Base-by-base conservation (phyloP, 257 asterid genomes). In the Solanum bulbocastanum region DNA sequence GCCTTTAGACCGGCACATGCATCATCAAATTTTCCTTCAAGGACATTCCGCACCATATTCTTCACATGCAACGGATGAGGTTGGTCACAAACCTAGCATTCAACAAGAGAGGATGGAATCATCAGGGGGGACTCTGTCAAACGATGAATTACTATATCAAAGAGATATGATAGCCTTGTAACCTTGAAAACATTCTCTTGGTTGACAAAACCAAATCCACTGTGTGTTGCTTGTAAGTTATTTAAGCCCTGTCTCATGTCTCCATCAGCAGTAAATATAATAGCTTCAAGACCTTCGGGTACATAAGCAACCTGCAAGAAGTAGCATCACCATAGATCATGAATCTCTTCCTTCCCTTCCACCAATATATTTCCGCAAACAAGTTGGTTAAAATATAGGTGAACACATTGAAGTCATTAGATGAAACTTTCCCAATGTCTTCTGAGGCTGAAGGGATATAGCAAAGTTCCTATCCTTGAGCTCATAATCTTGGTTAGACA, bases 141-240 rank as follows among this genome's bases (percentile, higher is more conserved):
- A 58, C 8, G 36, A 32, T 22, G 76, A 32, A 75, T 56, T 10
- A 72, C 3, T n/a, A 36, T 46, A 52, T 22, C 16, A 49, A 87
- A 88, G 58, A 86, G 39, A 87, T 46, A 44, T 60, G 42, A 52
- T 30, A 23, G 87, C 78, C 74, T 74, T 5, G 32, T 86, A 78
- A 97, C 99, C 99, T 97, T 97, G 96, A 97, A 97, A 87, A 97
- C 99, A 85, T 96, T 97, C 90, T 96, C 99, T 91, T 96, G 98
- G 94, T 92, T 97, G 89, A 97, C 98, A 90, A 97, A 95, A 65
- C 97, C 97, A 91, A 97, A 97, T 44, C 99, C 99, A 93, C 98
- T 94, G 92, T 93, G 69, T 85, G 99, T 97, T 30, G 99, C 99
- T 90, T 97, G 99, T 93, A 97, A 91, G 95, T 97, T 97, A 88